phyloP scores from a whole-genome alignment of 2,329 filamentous ascomycete genomes.

The Trichoderma afroharzianum region DNA sequence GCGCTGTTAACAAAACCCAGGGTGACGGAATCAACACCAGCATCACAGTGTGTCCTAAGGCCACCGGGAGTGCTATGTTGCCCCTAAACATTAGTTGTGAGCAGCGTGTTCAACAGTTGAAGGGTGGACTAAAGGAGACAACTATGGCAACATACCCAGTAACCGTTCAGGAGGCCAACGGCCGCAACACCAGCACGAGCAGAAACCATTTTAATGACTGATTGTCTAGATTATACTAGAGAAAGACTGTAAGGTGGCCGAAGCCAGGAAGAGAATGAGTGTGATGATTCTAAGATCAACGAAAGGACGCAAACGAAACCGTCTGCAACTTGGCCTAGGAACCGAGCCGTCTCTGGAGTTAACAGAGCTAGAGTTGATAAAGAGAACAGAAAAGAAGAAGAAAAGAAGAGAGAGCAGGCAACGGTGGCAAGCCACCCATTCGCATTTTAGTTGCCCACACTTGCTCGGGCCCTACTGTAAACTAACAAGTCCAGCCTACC shows the following conservation, averaged over 20 bases:
- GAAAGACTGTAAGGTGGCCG: constrained; percentile 35
- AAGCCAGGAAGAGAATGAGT: constrained; percentile 24
- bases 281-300: constrained; percentile 30
- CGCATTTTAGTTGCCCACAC: constrained; percentile 17
- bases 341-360: constrained; percentile 30
- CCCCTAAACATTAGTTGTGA: constrained; percentile 28
- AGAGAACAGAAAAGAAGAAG: constrained; percentile 4
- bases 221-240: background rate
- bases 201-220: constrained; percentile 25
- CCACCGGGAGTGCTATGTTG: constrained; percentile 31
- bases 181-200: constrained; percentile 24
- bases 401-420: background rate
- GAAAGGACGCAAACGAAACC: constrained; percentile 40
- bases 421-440: background rate
- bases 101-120: background rate
- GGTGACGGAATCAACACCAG: constrained; percentile 36
- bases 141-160: constrained; percentile 33
- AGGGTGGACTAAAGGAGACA: background rate
- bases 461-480: background rate
- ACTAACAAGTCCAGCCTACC: constrained; percentile 6
- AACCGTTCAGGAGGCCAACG: constrained; percentile 37
- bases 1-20: constrained; percentile 37
- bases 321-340: constrained; percentile 32
- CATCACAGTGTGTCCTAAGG: constrained; percentile 36
- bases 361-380: constrained; percentile 27